A percentile compares a stretch with the other conserved stretches of the same genome.
Evolutionary conservation across 208 protist species (phyloP).

Genomic region (Trichomonas gallinae): DNA sequence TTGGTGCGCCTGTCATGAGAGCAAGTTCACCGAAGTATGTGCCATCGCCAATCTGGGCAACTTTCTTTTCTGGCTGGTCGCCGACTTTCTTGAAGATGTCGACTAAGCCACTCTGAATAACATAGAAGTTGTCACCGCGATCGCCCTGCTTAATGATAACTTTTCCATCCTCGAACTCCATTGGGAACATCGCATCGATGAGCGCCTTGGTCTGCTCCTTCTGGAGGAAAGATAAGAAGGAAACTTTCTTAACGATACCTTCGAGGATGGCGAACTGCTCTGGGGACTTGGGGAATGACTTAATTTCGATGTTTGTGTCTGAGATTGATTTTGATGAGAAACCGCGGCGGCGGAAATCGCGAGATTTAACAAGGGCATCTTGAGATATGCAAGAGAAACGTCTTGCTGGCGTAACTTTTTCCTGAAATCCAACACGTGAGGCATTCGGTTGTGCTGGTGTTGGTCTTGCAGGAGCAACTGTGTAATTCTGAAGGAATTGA

Average conservation of each 20-base stretch:
- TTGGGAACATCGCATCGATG: not conserved
- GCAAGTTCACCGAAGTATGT: not conserved
- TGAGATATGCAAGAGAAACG: not conserved
- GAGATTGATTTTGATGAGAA: not conserved
- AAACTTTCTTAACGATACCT: not conserved
- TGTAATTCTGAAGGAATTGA: not conserved
- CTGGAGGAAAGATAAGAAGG: not conserved
- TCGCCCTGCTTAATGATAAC: not conserved
- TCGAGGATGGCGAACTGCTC: not conserved
- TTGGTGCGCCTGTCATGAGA: not conserved
- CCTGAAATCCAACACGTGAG: not conserved
- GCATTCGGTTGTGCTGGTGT: not conserved
- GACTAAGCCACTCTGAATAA: not conserved
- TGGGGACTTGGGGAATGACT: not conserved
- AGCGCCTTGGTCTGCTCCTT: not conserved
- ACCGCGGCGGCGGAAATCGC: not conserved
- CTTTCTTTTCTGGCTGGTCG: not conserved
- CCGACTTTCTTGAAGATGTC: not conserved
- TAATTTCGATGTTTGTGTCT: not conserved
- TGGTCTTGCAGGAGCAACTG: not conserved
- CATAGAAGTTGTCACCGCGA: not conserved
- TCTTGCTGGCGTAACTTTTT: not conserved
- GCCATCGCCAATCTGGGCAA: not conserved
- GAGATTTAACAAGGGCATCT: not conserved
- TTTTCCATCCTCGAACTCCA: not conserved